Evolutionary conservation across 1,284 basidiomycete genomes (phyloP).

Genomic region (Gomphus sp.): DNA sequence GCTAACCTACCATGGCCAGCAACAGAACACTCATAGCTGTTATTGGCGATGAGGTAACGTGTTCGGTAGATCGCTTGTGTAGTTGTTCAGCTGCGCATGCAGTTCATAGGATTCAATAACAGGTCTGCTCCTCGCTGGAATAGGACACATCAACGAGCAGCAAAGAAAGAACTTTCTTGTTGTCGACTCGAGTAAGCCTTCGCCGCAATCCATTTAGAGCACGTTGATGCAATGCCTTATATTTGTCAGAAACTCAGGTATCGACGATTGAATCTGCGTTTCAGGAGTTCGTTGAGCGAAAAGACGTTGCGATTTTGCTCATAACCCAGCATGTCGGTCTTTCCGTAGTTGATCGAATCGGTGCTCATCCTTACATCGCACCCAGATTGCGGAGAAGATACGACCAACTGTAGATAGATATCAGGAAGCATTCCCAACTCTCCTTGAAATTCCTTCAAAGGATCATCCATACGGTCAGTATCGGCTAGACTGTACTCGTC

Average conservation of each 20-base stretch:
- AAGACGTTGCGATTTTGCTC: constrained; percentile 89
- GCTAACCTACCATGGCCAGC: not conserved
- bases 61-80: not conserved
- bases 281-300: constrained; percentile 85
- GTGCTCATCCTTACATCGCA: not conserved
- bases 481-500: not conserved
- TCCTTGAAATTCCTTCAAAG: constrained; percentile 96
- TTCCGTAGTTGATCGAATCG: not conserved
- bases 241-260: constrained; percentile 70
- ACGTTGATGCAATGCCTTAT: not conserved
- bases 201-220: constrained; percentile 2
- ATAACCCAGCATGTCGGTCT: constrained; percentile 90
- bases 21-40: constrained; percentile 68
- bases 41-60: constrained; percentile 84
- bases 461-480: constrained; percentile 82
- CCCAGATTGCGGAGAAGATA: constrained; percentile 92
- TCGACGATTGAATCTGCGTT: constrained; percentile 85
- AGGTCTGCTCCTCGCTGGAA: constrained; percentile 83
- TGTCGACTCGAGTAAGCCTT: constrained; percentile 74
- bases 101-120: constrained; percentile 84
- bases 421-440: constrained; percentile 90
- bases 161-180: constrained; percentile 96
- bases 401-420: constrained; percentile 93
- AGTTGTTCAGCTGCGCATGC: not conserved
- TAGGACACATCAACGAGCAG: constrained; percentile 80